Conservation (phyloP, 495 filamentous ascomycete species). For the Darksidea phi region DNA sequence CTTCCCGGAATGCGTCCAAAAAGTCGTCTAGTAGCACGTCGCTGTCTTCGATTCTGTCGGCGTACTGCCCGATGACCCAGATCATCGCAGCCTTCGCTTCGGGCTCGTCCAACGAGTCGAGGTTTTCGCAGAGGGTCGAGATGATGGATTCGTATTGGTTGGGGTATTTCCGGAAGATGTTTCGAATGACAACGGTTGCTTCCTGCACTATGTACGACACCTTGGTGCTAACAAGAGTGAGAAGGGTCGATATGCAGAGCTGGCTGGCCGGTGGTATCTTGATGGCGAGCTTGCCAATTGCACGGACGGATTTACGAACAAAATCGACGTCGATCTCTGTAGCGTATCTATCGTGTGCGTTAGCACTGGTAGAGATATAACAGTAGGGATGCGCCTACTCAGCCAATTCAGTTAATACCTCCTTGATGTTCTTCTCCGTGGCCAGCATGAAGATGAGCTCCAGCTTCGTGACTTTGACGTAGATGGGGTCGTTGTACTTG, state of each 20-base stretch:
- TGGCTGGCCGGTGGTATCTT: constrained; percentile 95
- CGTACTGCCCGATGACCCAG: constrained; percentile 99
- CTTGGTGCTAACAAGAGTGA: constrained; percentile 95
- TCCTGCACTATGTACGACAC: constrained; percentile 99
- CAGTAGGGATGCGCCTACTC: constrained; percentile 57
- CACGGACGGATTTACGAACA: constrained; percentile 93
- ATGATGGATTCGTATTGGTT: constrained; percentile 99
- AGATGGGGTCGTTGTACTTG: constrained; percentile 99
- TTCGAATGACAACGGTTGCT: constrained; percentile 98
- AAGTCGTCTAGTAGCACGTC: constrained; percentile 94
- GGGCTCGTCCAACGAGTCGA: constrained; percentile 97
- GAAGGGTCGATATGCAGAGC: constrained; percentile 85
- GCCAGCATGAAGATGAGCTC: constrained; percentile 99
- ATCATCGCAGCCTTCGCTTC: constrained; percentile 99
- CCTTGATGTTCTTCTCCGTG: constrained; percentile 90
- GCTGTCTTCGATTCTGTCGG: constrained; percentile 92
- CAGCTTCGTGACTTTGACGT: constrained; percentile 98
- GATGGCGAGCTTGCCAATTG: constrained; percentile 97
- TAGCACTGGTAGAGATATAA: background rate
- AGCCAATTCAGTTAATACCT: constrained; percentile 89
- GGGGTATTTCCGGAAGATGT: constrained; percentile 98
- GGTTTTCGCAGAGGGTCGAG: constrained; percentile 87
- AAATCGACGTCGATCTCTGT: constrained; percentile 99
- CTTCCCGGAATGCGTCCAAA: constrained; percentile 86
- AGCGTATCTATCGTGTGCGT: constrained; percentile 60